A percentile compares a stretch with the other conserved stretches of the same genome.
phyloP scores from a whole-genome alignment of 2,329 filamentous ascomycete species.

The Emmonsia crescens region DNA sequence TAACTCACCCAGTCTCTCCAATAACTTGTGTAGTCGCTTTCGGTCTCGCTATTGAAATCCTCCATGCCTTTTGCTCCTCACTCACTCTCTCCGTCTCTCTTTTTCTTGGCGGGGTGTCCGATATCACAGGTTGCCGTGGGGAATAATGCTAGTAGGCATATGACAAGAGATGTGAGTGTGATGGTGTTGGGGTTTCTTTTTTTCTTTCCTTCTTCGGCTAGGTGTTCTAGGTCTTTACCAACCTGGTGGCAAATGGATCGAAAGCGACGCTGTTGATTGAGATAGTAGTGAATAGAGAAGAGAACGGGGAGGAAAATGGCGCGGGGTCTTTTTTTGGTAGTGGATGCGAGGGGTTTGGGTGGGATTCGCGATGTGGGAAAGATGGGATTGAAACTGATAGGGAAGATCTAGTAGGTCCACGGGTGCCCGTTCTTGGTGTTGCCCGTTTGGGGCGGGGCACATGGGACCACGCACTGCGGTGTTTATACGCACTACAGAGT shows the following conservation, averaged over 20 bases:
- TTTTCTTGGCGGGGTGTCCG: not conserved
- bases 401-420: too few species aligned
- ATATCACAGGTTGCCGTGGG: not conserved
- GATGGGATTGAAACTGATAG: not conserved
- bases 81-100: constrained; percentile 4
- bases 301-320: not conserved
- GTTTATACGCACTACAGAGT: not conserved
- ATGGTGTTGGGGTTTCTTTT: not conserved
- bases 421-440: too few species aligned
- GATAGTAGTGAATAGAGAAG: not conserved
- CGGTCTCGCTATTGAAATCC: constrained; percentile 89
- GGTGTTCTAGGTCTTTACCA: not conserved
- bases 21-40: constrained; percentile 98
- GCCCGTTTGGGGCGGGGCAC: not conserved
- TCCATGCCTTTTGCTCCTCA: constrained; percentile 54
- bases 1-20: constrained; percentile 93
- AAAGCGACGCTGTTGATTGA: not conserved
- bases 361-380: not conserved
- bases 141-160: not conserved
- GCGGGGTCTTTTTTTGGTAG: not conserved
- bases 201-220: not conserved
- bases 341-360: not conserved
- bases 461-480: not conserved
- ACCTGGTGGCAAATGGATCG: not conserved
- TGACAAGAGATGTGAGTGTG: not conserved